Conservation (phyloP, 1,284 basidiomycete species). For the Mycosarcoma maydis region DNA sequence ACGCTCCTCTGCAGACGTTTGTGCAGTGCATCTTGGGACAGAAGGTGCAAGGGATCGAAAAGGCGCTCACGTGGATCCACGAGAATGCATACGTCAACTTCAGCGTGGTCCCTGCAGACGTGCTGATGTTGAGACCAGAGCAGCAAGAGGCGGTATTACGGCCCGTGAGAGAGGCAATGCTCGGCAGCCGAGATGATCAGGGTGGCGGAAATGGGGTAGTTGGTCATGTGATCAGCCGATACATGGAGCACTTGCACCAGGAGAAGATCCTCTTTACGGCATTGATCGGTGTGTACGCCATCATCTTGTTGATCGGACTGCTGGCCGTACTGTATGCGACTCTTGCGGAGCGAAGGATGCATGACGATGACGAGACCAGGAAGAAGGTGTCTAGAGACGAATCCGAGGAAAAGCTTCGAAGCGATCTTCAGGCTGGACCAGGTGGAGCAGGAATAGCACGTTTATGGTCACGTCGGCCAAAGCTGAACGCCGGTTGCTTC, state of each 20-base stretch:
- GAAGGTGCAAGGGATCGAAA: constrained; percentile 86
- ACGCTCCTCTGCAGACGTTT: constrained; percentile 48
- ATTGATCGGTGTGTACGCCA: constrained; percentile 80
- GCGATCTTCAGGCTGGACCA: background rate
- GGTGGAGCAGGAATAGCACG: background rate
- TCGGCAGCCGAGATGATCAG: constrained; percentile 12
- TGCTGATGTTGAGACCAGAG: constrained; percentile 78
- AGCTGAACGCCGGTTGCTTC: background rate
- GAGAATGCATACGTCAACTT: constrained; percentile 83
- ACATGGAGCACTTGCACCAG: constrained; percentile 77
- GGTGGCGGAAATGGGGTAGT: constrained; percentile 77
- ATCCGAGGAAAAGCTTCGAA: constrained; percentile 9
- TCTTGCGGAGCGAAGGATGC: background rate
- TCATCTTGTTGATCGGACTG: constrained; percentile 80
- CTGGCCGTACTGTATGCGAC: constrained; percentile 71
- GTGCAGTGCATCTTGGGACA: constrained; percentile 80
- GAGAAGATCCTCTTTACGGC: constrained; percentile 83
- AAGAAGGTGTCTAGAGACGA: background rate
- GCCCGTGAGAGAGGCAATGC: constrained; percentile 28
- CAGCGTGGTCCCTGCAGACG: constrained; percentile 76
- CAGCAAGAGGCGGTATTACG: constrained; percentile 76
- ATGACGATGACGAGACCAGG: background rate
- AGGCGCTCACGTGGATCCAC: constrained; percentile 89
- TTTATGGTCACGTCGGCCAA: constrained; percentile 1
- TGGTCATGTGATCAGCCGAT: constrained; percentile 77